Evolutionary conservation across 805 yeast genomes (phyloP).

Genomic region (Pichia scutulata): DNA sequence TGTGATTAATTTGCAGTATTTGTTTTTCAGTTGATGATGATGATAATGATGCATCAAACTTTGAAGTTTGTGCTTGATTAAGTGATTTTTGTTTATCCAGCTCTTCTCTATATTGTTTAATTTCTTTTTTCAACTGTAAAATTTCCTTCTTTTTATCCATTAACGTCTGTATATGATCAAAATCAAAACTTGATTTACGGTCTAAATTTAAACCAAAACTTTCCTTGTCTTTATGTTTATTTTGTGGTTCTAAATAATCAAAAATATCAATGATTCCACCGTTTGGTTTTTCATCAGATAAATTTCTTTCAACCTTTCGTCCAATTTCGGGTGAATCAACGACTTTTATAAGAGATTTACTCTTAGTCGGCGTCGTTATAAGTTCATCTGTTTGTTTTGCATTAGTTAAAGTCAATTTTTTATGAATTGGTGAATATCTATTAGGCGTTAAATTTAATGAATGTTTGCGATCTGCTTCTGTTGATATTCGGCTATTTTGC

Average conservation of each 20-base stretch:
- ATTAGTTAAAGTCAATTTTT: slow-evolving; percentile 5
- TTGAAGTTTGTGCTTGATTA: not conserved
- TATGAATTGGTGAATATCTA: slow-evolving; percentile 19
- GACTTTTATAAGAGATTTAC: not conserved
- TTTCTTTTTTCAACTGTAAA: slow-evolving; percentile 13
- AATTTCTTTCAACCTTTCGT: slow-evolving; percentile 17
- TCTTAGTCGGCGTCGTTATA: not conserved
- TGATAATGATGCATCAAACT: not conserved
- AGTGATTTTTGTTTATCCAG: slow-evolving; percentile 10
- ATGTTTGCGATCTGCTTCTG: slow-evolving; percentile 1
- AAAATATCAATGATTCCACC: slow-evolving; percentile 10
- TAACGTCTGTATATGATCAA: slow-evolving; percentile 4
- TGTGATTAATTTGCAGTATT: slow-evolving; percentile 41
- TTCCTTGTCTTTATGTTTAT: slow-evolving; percentile 3
- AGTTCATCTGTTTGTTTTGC: not conserved
- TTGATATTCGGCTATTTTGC: not conserved
- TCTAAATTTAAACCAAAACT: not conserved
- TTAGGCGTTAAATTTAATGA: slow-evolving; percentile 11
- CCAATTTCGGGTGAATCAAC: slow-evolving; percentile 22
- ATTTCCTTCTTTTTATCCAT: slow-evolving; percentile 10
- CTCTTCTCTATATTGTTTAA: slow-evolving; percentile 15
- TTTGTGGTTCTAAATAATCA: slow-evolving; percentile 2
- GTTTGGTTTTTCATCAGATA: slow-evolving; percentile 12
- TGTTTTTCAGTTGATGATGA: slow-evolving; percentile 1
- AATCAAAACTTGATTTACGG: not conserved